phyloP scores from a whole-genome alignment of 2,329 filamentous ascomycete genomes.

The Mollisia scopiformis region DNA sequence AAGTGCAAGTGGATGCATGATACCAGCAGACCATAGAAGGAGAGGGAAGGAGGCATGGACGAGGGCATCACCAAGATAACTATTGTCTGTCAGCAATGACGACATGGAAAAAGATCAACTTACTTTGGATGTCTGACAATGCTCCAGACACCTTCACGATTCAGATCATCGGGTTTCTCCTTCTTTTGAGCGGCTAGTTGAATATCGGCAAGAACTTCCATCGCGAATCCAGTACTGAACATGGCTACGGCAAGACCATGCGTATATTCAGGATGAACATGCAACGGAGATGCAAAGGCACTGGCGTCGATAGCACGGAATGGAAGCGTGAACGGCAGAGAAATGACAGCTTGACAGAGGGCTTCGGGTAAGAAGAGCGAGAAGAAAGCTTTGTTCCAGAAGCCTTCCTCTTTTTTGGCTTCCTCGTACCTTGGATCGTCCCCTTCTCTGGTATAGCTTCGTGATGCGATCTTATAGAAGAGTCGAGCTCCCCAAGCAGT shows the following conservation, averaged over 20 bases:
- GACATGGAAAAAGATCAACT: not conserved
- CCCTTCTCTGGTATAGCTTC: constrained; percentile 2
- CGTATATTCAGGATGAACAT: constrained; percentile 8
- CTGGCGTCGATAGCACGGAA: constrained; percentile 1
- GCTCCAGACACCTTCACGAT: constrained; percentile 18
- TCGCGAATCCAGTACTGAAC: constrained; percentile 12
- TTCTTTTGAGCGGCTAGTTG: constrained; percentile 7
- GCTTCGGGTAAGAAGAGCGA: constrained; percentile 17
- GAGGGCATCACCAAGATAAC: constrained; percentile 21
- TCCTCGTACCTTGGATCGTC: constrained; percentile 18
- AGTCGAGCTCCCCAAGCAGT: constrained; percentile 16
- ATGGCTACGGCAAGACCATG: constrained; percentile 11
- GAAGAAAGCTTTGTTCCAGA: constrained; percentile 15
- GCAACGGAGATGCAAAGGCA: not conserved
- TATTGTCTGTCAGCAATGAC: constrained; percentile 1
- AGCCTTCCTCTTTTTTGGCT: not conserved
- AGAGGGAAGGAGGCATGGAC: constrained; percentile 19
- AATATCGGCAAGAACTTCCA: constrained; percentile 18
- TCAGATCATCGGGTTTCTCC: not conserved
- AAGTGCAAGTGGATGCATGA: constrained; percentile 16
- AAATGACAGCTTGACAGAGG: constrained; percentile 12
- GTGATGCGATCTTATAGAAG: constrained; percentile 13
- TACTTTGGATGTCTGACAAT: constrained; percentile 23
- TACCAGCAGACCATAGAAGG: constrained; percentile 15
- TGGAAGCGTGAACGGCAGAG: constrained; percentile 15